phyloP scores from a whole-genome alignment of 1,139 yeast species.

The Geotrichum histeridarum region DNA sequence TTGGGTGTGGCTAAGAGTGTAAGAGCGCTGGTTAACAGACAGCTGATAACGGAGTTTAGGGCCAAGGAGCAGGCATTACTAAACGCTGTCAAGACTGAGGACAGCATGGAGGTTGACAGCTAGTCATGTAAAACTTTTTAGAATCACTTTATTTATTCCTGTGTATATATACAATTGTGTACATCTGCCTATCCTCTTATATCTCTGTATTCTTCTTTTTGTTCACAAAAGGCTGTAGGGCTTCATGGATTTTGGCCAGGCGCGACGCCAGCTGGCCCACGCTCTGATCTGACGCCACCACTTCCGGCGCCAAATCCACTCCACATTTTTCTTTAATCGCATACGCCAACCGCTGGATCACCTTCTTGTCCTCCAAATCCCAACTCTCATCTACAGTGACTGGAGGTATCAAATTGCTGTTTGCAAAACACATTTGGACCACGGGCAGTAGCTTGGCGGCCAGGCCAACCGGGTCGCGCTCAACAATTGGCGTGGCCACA shows the following conservation, averaged over 20 bases:
- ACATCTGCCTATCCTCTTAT: neutral
- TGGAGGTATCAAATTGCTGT: slow-evolving; percentile 26
- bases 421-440: slow-evolving; percentile 27
- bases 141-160: slow-evolving; percentile 22
- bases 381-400: slow-evolving; percentile 27
- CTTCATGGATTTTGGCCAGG: slow-evolving; percentile 30
- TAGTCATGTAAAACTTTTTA: neutral
- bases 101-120: slow-evolving; percentile 7
- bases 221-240: slow-evolving; percentile 29
- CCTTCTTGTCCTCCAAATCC: slow-evolving; percentile 29
- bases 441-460: slow-evolving; percentile 28
- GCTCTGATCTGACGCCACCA: slow-evolving; percentile 32
- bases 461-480: slow-evolving; percentile 35
- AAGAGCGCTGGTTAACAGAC: slow-evolving; percentile 13
- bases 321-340: slow-evolving; percentile 33
- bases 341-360: slow-evolving; percentile 31
- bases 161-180: neutral
- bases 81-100: neutral
- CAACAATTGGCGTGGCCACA: slow-evolving; percentile 35
- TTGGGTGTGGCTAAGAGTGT: slow-evolving; percentile 9
- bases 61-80: slow-evolving; percentile 14
- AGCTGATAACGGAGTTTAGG: slow-evolving; percentile 16
- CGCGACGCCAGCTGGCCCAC: slow-evolving; percentile 32
- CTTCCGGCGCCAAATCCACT: slow-evolving; percentile 36
- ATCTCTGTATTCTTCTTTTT: neutral